Percentiles rank a stretch among this genome's conserved stretches.
Evolutionary conservation across 148 eudicot genomes (phyloP).

Genomic region (Persicaria tinctoria): DNA sequence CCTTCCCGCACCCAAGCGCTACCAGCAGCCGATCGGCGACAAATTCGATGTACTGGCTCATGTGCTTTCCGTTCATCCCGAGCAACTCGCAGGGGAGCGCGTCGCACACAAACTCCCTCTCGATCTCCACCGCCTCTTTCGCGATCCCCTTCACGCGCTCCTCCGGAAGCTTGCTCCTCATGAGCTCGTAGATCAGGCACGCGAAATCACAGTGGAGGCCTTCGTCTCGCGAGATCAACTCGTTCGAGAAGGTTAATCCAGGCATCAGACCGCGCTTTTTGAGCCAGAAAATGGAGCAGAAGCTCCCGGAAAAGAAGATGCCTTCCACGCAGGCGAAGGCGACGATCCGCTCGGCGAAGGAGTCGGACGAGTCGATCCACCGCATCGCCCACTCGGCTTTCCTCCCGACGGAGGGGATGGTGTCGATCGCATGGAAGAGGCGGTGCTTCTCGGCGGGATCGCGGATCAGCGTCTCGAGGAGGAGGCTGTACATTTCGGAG

Average conservation of each 20-base stretch:
- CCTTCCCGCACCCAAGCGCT: conserved; percentile 45
- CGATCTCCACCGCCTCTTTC: conserved; percentile 51
- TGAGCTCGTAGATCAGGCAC: conserved; percentile 39
- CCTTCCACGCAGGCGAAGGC: conserved; percentile 72
- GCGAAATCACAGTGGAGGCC: conserved; percentile 71
- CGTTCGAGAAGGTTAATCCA: conserved; percentile 61
- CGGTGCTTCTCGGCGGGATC: conserved; percentile 16
- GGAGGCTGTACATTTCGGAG: conserved; percentile 59
- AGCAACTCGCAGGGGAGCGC: conserved; percentile 59
- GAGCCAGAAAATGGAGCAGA: conserved; percentile 65
- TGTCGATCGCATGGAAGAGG: conserved; percentile 58
- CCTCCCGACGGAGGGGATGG: conserved; percentile 44
- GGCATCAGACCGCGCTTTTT: conserved; percentile 74
- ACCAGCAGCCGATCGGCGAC: conserved; percentile 56
- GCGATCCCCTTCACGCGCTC: conserved; percentile 44
- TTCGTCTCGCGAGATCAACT: conserved; percentile 62
- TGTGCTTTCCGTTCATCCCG: conserved; percentile 62
- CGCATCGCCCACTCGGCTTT: conserved; percentile 64
- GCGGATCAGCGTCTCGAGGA: conserved; percentile 49
- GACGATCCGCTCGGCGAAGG: conserved; percentile 47
- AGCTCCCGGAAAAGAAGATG: conserved; percentile 59
- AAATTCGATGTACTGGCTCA: conserved; percentile 63
- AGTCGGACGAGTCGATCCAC: conserved; percentile 53
- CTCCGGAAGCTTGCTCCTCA: conserved; percentile 39
- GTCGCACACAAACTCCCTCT: conserved; percentile 63